A percentile compares a stretch with the other conserved stretches of the same genome.
phyloP scores from a whole-genome alignment of 441 rosid genomes.

The Aleurites moluccanus region DNA sequence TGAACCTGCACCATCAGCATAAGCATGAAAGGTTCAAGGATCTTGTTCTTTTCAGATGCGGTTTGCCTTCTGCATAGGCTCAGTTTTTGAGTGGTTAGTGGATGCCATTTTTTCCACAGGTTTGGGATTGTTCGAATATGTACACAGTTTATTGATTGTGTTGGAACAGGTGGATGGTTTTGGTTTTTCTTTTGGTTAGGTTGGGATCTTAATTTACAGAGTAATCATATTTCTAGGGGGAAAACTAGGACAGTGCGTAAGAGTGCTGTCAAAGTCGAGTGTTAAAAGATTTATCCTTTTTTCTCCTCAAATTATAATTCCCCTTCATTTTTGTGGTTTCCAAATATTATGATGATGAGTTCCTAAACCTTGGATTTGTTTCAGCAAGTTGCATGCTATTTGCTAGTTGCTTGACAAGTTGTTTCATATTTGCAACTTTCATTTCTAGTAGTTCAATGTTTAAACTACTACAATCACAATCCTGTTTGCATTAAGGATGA shows the following conservation, averaged over 20 bases:
- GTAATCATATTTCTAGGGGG: conserved; percentile 1
- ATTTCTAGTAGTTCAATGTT: too few relatives aligned
- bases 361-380: not conserved
- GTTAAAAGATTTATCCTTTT: not conserved
- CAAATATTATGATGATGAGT: not conserved
- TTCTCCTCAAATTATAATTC: not conserved
- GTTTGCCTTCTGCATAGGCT: not conserved
- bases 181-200: conserved; percentile 6
- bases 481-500: too few relatives aligned
- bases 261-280: not conserved
- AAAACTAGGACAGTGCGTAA: not conserved
- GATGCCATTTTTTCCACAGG: conserved; percentile 6
- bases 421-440: too few relatives aligned
- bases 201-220: not conserved
- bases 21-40: not conserved
- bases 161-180: conserved; percentile 11
- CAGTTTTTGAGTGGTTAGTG: not conserved
- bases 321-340: not conserved
- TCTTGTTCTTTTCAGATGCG: not conserved
- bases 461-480: too few relatives aligned
- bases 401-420: too few relatives aligned
- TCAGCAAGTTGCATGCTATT: too few relatives aligned
- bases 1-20: conserved; percentile 13
- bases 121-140: conserved; percentile 14
- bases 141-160: conserved; percentile 10